Conservation (phyloP, 2,329 filamentous ascomycete genomes). For the Ceratocystis eucalypticola region DNA sequence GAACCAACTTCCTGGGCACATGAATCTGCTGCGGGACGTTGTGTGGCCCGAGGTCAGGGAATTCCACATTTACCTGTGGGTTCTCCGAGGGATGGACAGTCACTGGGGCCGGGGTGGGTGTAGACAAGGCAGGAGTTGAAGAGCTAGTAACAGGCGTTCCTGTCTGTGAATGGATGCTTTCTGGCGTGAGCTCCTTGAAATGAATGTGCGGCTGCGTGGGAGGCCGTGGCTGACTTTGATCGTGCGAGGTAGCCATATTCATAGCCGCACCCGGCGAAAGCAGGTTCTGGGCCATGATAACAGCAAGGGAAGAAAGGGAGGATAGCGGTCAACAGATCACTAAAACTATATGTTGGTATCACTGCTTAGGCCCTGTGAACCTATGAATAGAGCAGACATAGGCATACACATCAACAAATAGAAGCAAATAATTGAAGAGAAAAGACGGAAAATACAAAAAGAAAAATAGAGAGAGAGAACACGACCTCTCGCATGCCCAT, state of each 20-base stretch:
- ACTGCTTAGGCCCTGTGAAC: not conserved
- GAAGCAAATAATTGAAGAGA: not conserved
- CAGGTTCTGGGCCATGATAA: not conserved
- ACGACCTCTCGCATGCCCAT: not conserved
- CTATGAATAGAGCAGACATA: not conserved
- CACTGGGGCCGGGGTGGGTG: not conserved
- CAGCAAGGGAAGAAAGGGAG: not conserved
- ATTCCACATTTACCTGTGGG: constrained; percentile 9
- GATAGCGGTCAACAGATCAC: not conserved
- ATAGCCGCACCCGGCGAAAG: not conserved
- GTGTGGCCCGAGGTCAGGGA: not conserved
- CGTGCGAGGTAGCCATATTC: not conserved
- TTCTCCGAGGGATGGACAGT: not conserved
- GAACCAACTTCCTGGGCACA: constrained; percentile 36
- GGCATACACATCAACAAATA: not conserved
- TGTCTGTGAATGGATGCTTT: not conserved
- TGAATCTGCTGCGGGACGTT: constrained; percentile 14
- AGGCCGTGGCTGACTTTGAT: not conserved
- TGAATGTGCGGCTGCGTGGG: not conserved
- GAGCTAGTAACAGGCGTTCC: not conserved
- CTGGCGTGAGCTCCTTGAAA: not conserved
- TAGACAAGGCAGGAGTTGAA: not conserved
- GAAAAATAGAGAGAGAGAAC: not conserved
- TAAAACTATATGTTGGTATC: not conserved
- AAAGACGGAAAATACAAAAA: not conserved